Evolutionary conservation across 2,329 filamentous ascomycete species (phyloP), one percentile per base, ranked within the genome.

Genomic region (Fusarium cicatricum): DNA sequence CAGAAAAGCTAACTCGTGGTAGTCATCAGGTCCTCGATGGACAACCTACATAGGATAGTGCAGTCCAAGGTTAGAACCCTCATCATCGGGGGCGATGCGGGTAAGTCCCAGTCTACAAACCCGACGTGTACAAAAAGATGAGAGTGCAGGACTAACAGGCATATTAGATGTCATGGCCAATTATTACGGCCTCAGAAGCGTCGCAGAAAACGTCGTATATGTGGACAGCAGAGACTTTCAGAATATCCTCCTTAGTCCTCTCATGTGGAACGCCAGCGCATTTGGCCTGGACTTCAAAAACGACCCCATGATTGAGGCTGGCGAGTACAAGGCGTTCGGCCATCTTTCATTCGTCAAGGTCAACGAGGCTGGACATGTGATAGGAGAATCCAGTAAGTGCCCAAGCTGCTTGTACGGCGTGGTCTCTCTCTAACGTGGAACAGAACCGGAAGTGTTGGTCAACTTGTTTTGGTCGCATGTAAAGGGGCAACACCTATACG

Each of bases 1-100:
- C 21, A 23, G 21, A 23, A 23, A 23, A 23, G 21, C 21, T 23
- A 23, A 15, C 45, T 51, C 28, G 50, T n/a, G 11, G 11, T 5
- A 58, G 55, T 40, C 14, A 42, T 58, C 11, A 34, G 45, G 15
- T 58, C 55, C 6, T 46, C 45, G 23, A 16, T 49, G 9, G 4
- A 32, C 9, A 11, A 15, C 1, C 51, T 58, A 15, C 26, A 46
- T 26, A 4, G 4, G 1, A 15, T 54, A 3, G 31, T 33, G 2
- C 10, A n/a, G 19, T 5, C 36, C 2, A 16, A 14, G 4, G 19
- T 51, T 21, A 32, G 45, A 15, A 44, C 41, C 3, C 23, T 48
- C 9, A 39, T 58, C 31, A 11, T 58, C 11, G 28, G 39, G 5
- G 55, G 55, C 2, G 51, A 44, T 31, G 40, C 51, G 5, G 52